Evolutionary conservation across 2,329 filamentous ascomycete genomes (phyloP).

Genomic region (Penicillium sp.): DNA sequence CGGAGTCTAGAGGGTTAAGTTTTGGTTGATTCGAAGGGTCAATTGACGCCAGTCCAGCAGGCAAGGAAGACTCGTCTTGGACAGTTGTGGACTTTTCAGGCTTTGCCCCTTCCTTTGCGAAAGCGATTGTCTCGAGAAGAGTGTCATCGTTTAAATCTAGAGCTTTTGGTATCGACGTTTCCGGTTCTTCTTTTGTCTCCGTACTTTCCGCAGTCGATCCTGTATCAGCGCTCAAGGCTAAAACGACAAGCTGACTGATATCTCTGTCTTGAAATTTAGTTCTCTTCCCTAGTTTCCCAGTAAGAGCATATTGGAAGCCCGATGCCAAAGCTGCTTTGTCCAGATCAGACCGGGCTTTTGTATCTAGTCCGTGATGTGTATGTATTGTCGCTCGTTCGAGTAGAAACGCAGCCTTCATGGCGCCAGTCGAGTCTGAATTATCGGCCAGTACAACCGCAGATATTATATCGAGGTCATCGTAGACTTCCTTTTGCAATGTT

Average conservation of each 20-base stretch:
- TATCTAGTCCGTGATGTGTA: conserved; percentile 77
- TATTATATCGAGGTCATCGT: conserved; percentile 53
- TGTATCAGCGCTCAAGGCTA: conserved; percentile 68
- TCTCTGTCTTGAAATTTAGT: conserved; percentile 43
- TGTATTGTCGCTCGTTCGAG: conserved; percentile 80
- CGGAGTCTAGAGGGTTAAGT: conserved; percentile 78
- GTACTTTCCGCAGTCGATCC: conserved; percentile 14
- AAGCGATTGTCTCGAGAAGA: conserved; percentile 80
- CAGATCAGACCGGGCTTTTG: conserved; percentile 68
- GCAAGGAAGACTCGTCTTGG: conserved; percentile 50
- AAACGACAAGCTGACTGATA: conserved; percentile 81
- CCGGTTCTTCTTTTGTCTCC: conserved; percentile 20
- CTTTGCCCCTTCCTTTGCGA: conserved; percentile 53
- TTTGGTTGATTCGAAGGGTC: conserved; percentile 78
- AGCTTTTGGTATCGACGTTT: conserved; percentile 56
- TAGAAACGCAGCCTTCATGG: conserved; percentile 65
- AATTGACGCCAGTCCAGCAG: conserved; percentile 59
- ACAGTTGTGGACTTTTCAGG: conserved; percentile 35
- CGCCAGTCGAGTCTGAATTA: conserved; percentile 25
- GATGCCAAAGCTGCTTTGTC: conserved; percentile 62
- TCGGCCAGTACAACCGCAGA: conserved; percentile 39
- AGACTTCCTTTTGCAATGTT: conserved; percentile 58
- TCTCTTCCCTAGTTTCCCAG: conserved; percentile 73
- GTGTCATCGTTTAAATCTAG: conserved; percentile 89
- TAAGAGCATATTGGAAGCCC: conserved; percentile 76